phyloP scores from a whole-genome alignment of 768 basidiomycete species.

The Floccularia luteovirens region DNA sequence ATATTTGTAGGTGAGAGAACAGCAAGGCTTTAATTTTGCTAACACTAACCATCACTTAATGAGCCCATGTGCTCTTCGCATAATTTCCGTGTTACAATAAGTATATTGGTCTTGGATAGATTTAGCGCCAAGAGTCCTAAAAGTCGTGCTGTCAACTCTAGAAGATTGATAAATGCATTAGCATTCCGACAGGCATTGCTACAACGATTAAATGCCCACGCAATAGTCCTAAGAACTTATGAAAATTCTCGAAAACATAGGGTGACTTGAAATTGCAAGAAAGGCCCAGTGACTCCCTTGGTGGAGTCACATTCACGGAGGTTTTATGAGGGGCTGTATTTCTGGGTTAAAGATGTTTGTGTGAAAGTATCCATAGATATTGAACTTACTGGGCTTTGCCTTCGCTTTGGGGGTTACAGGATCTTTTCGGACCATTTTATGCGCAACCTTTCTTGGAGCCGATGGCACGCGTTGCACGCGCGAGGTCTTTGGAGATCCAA shows the following conservation, averaged over 20 bases:
- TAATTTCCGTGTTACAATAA: slow-evolving; percentile 58
- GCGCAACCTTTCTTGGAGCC: slow-evolving; percentile 19
- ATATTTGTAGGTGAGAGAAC: not conserved
- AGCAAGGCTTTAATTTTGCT: not conserved
- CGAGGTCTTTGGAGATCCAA: slow-evolving; percentile 13
- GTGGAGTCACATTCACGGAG: slow-evolving; percentile 20
- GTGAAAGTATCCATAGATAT: not conserved
- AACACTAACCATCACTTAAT: slow-evolving; percentile 38
- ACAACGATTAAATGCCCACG: slow-evolving; percentile 30
- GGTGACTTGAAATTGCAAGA: slow-evolving; percentile 4
- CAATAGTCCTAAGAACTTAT: slow-evolving; percentile 38
- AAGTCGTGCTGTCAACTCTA: slow-evolving; percentile 52
- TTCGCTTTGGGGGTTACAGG: slow-evolving; percentile 40
- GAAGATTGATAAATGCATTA: slow-evolving; percentile 1
- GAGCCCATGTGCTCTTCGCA: slow-evolving; percentile 38
- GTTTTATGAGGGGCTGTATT: slow-evolving; percentile 20
- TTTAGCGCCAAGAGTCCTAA: slow-evolving; percentile 64
- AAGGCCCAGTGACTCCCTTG: slow-evolving; percentile 13
- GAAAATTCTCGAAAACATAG: slow-evolving; percentile 30
- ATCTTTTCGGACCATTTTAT: slow-evolving; percentile 17
- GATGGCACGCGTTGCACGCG: slow-evolving; percentile 15
- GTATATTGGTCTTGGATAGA: slow-evolving; percentile 56
- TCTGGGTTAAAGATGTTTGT: slow-evolving; percentile 3
- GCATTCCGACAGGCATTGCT: too few relatives aligned
- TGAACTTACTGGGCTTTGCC: slow-evolving; percentile 24